phyloP scores from a whole-genome alignment of 306 rosid species.

The Fragaria ananassa region DNA sequence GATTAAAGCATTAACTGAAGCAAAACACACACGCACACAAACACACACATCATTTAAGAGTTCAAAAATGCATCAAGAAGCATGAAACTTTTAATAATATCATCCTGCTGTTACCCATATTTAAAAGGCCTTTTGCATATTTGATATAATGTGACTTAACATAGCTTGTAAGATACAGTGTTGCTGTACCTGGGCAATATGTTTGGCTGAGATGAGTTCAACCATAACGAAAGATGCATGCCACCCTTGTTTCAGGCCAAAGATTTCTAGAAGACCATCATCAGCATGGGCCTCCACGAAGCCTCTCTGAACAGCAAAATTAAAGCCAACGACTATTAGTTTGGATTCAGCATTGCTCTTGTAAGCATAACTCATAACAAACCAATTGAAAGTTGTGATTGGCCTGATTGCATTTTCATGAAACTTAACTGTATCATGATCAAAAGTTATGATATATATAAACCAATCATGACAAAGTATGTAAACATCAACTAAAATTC shows the following conservation, averaged over 20 bases:
- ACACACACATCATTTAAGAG: neutral
- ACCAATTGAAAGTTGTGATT: neutral
- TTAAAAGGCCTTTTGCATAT: neutral
- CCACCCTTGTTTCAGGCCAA: slow-evolving; percentile 99
- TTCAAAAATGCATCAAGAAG: neutral
- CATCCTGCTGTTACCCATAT: neutral
- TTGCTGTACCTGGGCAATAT: slow-evolving; percentile 81
- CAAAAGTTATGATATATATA: neutral
- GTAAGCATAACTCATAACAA: neutral
- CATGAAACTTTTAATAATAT: neutral
- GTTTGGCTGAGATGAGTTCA: slow-evolving; percentile 87
- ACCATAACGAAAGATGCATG: slow-evolving; percentile 98
- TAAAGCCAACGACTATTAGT: slow-evolving; percentile 8
- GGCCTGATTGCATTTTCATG: neutral
- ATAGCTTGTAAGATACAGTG: neutral
- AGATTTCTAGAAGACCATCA: slow-evolving; percentile 92
- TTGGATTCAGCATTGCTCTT: neutral
- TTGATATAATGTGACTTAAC: neutral
- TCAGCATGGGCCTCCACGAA: slow-evolving; percentile 92
- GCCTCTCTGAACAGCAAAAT: slow-evolving; percentile 56
- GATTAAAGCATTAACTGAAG: neutral
- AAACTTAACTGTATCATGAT: neutral
- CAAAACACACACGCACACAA: neutral
- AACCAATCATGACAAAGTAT: neutral
- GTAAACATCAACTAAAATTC: neutral